Conservation (phyloP, 371 early-diverging fungal species). For the Mortierella sp. region DNA sequence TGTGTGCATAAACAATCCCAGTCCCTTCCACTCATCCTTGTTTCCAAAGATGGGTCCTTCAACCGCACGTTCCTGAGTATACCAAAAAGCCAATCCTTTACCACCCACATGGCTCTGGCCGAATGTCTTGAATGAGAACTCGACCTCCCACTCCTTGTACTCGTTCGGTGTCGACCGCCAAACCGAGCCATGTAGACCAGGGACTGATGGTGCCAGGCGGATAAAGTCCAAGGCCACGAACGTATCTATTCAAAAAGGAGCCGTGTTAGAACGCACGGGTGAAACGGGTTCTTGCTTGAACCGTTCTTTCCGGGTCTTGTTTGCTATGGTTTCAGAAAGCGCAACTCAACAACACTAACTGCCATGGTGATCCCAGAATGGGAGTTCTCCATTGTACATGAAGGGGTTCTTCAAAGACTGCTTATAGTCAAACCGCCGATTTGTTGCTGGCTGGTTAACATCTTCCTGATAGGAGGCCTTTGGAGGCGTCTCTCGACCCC, state of each 20-base stretch:
- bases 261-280: too few relatives aligned
- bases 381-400: conserved; percentile 29
- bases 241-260: conserved; percentile 68
- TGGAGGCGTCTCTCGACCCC: conserved; percentile 20
- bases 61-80: conserved; percentile 68
- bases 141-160: conserved; percentile 82
- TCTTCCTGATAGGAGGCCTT: conserved; percentile 3
- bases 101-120: conserved; percentile 83
- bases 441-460: conserved; percentile 2
- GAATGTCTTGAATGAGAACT: conserved; percentile 70
- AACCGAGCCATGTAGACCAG: conserved; percentile 72
- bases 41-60: conserved; percentile 80
- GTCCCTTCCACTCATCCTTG: conserved; percentile 77
- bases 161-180: conserved; percentile 77
- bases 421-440: conserved; percentile 48
- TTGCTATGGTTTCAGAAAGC: background rate
- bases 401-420: conserved; percentile 54
- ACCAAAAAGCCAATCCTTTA: conserved; percentile 93
- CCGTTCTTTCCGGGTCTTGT: background rate
- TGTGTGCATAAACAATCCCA: conserved; percentile 79
- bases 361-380: conserved; percentile 43
- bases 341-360: conserved; percentile 21
- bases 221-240: conserved; percentile 70
- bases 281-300: too few relatives aligned
- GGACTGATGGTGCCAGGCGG: conserved; percentile 78